Conservation (phyloP, 1,284 basidiomycete species). For the Leccinum proliferum region DNA sequence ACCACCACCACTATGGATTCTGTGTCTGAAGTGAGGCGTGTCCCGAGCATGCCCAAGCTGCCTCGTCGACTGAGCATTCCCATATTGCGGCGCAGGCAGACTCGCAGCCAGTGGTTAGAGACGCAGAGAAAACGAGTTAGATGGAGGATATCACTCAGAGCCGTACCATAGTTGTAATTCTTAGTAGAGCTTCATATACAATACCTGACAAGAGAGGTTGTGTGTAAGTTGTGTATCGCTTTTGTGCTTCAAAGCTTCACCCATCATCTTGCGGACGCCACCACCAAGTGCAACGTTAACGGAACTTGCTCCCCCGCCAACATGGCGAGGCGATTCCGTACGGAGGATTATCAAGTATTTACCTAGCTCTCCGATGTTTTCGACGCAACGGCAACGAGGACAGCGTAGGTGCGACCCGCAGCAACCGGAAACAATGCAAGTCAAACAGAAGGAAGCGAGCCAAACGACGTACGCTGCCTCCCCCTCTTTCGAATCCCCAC, state of each 20-base stretch:
- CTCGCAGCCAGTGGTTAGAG: constrained; percentile 7
- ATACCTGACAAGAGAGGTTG: too few relatives aligned
- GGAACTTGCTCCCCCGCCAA: too few relatives aligned
- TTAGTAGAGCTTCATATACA: background rate
- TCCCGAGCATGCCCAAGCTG: constrained; percentile 23
- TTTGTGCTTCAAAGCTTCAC: background rate
- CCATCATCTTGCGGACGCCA: background rate
- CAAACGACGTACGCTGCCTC: too few relatives aligned
- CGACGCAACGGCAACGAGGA: too few relatives aligned
- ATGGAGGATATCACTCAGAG: background rate
- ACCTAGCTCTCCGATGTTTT: too few relatives aligned
- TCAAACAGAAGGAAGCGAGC: too few relatives aligned
- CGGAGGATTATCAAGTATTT: too few relatives aligned
- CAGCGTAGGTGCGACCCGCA: too few relatives aligned
- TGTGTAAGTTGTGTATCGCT: background rate
- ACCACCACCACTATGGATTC: background rate
- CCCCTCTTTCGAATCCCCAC: too few relatives aligned
- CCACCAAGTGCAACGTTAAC: too few relatives aligned
- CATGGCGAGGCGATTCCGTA: too few relatives aligned
- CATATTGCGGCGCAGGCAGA: constrained; percentile 26
- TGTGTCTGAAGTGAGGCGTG: constrained; percentile 9
- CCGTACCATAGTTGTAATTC: background rate
- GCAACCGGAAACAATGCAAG: too few relatives aligned
- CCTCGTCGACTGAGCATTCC: constrained; percentile 28
- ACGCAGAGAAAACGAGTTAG: constrained; percentile 4